Evolutionary conservation across 345 rosid genomes (phyloP).

Genomic region (Lepidium africanum): DNA sequence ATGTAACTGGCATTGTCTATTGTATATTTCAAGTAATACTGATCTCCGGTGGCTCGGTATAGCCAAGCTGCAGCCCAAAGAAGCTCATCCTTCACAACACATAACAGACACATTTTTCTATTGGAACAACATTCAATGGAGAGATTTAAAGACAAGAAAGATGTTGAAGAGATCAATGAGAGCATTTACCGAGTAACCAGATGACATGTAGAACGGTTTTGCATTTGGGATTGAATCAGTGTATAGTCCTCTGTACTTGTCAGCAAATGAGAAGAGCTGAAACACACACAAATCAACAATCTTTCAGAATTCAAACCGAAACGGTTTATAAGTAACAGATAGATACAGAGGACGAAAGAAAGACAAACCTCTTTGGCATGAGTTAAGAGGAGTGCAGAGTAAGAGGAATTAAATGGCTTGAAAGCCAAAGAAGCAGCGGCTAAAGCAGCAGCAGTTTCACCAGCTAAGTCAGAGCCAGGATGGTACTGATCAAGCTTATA

Average conservation of each 20-base stretch:
- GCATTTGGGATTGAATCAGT: constrained; percentile 46
- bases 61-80: constrained; percentile 86
- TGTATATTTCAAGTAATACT: constrained; percentile 58
- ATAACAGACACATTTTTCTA: not conserved
- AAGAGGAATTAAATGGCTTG: constrained; percentile 70
- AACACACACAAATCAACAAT: not conserved
- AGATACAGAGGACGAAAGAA: not conserved
- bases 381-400: constrained; percentile 46
- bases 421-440: constrained; percentile 80
- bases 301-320: not conserved
- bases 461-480: constrained; percentile 83
- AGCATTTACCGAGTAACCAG: constrained; percentile 39
- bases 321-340: not conserved
- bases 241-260: constrained; percentile 53
- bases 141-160: not conserved
- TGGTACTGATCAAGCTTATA: constrained; percentile 56
- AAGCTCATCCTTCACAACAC: constrained; percentile 56
- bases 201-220: constrained; percentile 50
- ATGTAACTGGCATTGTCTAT: constrained; percentile 61
- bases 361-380: constrained; percentile 65
- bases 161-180: not conserved
- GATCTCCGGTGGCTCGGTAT: constrained; percentile 54
- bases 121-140: not conserved
- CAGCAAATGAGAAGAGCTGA: constrained; percentile 64
- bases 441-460: constrained; percentile 78